Conservation (phyloP, 2,329 filamentous ascomycete species). For the Trichoderma sp. region DNA sequence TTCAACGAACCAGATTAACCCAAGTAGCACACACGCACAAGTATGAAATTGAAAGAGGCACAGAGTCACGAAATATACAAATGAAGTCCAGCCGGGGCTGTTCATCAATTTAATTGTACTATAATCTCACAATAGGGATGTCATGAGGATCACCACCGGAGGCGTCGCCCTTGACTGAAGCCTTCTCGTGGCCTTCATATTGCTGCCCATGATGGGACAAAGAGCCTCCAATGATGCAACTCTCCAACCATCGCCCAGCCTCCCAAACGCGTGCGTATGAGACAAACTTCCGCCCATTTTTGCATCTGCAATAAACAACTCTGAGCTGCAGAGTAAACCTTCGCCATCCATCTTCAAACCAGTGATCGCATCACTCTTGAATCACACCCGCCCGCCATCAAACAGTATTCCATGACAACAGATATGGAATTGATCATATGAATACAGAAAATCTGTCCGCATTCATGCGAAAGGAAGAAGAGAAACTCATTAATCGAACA, state of each 20-base stretch:
- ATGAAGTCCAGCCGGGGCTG: slow-evolving; percentile 4
- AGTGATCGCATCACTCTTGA: neutral
- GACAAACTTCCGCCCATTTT: neutral
- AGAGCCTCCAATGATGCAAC: neutral
- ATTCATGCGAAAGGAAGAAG: slow-evolving; percentile 11
- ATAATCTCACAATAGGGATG: slow-evolving; percentile 14
- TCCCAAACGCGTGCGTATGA: neutral
- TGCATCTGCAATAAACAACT: neutral
- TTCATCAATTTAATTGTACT: slow-evolving; percentile 18
- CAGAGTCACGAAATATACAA: neutral
- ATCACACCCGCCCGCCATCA: neutral
- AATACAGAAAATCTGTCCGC: slow-evolving; percentile 13
- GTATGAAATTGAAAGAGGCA: neutral
- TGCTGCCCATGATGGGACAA: neutral
- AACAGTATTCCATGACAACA: slow-evolving; percentile 1
- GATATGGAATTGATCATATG: slow-evolving; percentile 4
- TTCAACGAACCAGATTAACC: neutral
- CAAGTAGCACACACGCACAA: neutral
- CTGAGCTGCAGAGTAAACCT: neutral
- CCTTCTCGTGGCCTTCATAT: neutral
- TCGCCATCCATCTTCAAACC: neutral
- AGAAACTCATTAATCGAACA: slow-evolving; percentile 26
- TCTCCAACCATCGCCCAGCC: neutral
- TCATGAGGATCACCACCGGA: neutral
- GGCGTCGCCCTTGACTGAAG: neutral